Conservation (phyloP, 257 asterid genomes). For the Gentiana macrophylla region DNA sequence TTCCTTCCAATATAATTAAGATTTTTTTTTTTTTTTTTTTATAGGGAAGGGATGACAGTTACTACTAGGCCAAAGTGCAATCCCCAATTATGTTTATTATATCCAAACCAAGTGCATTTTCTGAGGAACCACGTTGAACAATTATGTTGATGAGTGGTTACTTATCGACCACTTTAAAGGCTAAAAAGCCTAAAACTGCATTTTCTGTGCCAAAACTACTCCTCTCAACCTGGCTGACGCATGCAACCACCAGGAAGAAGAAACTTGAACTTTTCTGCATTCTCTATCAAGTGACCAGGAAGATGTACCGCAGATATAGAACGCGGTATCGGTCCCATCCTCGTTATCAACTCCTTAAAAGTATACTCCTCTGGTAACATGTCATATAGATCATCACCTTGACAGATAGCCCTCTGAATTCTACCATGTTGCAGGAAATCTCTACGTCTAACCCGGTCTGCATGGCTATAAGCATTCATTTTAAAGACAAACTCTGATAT, state of each 20-base stretch:
- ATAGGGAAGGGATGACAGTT: no score
- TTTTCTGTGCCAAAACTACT: no score
- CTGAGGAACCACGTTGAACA: no score
- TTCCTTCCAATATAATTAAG: no score
- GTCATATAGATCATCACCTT: slow-evolving; percentile 72
- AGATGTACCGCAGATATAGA: slow-evolving; percentile 82
- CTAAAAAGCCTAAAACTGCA: no score
- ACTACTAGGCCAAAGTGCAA: no score
- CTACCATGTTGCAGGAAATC: slow-evolving; percentile 48
- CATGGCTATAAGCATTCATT: slow-evolving; percentile 65
- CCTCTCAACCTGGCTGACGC: slow-evolving; percentile 30
- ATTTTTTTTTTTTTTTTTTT: no score
- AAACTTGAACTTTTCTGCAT: slow-evolving; percentile 62
- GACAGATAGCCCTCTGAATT: slow-evolving; percentile 63
- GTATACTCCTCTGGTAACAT: slow-evolving; percentile 94
- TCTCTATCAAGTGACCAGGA: slow-evolving; percentile 63
- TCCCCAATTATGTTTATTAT: no score
- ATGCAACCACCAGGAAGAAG: slow-evolving; percentile 88
- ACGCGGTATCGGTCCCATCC: slow-evolving; percentile 76
- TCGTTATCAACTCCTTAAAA: slow-evolving; percentile 66
- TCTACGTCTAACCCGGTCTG: slow-evolving; percentile 39
- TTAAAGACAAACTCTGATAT: slow-evolving; percentile 51
- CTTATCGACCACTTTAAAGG: no score
- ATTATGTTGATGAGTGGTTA: no score
- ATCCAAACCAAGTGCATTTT: no score